Conservation (phyloP, 2,329 filamentous ascomycete species). For the Penicillium verrucosum region DNA sequence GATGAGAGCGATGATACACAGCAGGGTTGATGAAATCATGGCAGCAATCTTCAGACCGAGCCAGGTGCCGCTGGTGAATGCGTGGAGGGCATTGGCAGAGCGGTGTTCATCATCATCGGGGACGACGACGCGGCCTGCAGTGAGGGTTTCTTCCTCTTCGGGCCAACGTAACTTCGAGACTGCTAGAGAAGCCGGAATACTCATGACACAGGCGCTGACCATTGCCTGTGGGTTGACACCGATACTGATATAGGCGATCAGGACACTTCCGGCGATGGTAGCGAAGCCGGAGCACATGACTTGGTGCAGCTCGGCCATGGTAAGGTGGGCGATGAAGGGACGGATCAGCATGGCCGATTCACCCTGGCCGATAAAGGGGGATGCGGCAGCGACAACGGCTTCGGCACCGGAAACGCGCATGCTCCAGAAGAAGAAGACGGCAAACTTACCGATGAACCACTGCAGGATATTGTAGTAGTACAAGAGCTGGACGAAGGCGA, state of each 20-base stretch:
- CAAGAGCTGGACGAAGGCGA: conserved; percentile 81
- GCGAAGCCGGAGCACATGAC: conserved; percentile 91
- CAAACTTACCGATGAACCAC: conserved; percentile 87
- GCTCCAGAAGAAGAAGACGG: conserved; percentile 86
- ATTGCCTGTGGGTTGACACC: conserved; percentile 81
- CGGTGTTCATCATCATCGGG: conserved; percentile 70
- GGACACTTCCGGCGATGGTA: conserved; percentile 82
- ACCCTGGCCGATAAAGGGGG: conserved; percentile 90
- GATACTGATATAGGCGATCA: conserved; percentile 80
- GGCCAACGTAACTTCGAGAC: conserved; percentile 88
- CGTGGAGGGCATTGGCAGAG: conserved; percentile 77
- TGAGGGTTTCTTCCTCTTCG: conserved; percentile 81
- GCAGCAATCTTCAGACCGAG: conserved; percentile 81
- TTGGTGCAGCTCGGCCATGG: conserved; percentile 83
- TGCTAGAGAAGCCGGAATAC: conserved; percentile 84
- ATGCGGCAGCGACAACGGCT: conserved; percentile 88
- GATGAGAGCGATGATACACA: conserved; percentile 78
- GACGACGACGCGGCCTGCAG: conserved; percentile 74
- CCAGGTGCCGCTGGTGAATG: conserved; percentile 81
- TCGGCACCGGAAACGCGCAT: conserved; percentile 86
- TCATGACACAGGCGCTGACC: conserved; percentile 92
- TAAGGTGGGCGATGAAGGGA: conserved; percentile 81
- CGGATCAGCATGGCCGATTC: conserved; percentile 91
- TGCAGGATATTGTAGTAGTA: conserved; percentile 79
- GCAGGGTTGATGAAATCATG: conserved; percentile 74